Evolutionary conservation across 2,329 filamentous ascomycete species (phyloP), one percentile per base, ranked within the genome.

Genomic region (Diaporthe citri): DNA sequence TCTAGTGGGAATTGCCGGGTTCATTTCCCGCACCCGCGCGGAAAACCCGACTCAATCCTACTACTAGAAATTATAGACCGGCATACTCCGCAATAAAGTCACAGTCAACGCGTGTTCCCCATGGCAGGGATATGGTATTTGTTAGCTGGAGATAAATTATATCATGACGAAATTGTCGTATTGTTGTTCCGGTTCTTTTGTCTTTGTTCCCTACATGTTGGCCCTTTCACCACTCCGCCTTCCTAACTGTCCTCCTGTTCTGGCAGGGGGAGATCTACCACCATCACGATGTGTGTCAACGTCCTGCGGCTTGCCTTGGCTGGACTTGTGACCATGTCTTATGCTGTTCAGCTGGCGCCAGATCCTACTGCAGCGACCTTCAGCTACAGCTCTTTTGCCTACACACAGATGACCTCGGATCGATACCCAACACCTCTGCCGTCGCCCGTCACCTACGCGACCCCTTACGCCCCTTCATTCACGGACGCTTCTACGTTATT

Each of bases 391-490:
- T 62, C 59, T 28, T 46, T 62, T 20, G 9, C 59, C 15, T 62
- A 46, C 25, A 62, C 59, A 4, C 59, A 62, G 25, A 62, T 62
- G 59, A 62, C 36, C 39, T 62, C 59, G 39, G n/a, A 62, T 62
- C 60, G 60, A 64, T 64, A 64, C n/a, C 41, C 60, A 22, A 64
- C 41, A 48, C 41, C 28, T 34, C 60, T 64, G 2, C 60, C 60
- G 25, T 64, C 60, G 20, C 41, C 60, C 22, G 17, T 64, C 28
- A 48, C 60, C 17, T 48, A 34, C 6, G 15, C 9, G 17, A 48
- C 25, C 39, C 39, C 59, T 64, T 64, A 31, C n/a, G 59, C 59
- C 0, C 39, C 59, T 22, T 31, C 41, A 9, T 64, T 64, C 9
- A 64, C 39, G 8, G 39, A 64, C 9, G 59, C 25, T 64, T 64